These are phyloP conservation scores for Talaromyces islandicus DNA, from an alignment of 2,329 filamentous ascomycete genomes.

Conservation along the genomic window DNA sequence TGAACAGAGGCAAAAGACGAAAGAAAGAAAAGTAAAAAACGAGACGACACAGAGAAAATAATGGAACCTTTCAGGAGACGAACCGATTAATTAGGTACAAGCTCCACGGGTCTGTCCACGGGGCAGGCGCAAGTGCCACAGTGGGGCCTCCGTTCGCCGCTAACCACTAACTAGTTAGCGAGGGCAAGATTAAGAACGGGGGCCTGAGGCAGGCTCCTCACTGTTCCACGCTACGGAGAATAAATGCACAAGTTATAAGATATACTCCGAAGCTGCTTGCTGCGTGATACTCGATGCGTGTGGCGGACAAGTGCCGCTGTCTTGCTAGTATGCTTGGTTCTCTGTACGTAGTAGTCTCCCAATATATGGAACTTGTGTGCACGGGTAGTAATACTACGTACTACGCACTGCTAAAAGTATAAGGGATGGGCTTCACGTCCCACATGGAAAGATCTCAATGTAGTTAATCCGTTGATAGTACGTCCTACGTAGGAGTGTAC, in stretches of 20 bases:
- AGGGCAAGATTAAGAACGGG: background rate
- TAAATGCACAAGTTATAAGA: no score
- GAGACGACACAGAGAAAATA: background rate
- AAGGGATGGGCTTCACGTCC: background rate
- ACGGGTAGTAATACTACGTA: no score
- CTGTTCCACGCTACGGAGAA: background rate
- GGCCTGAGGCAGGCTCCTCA: background rate
- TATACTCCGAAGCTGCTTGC: no score
- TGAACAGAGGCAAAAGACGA: background rate
- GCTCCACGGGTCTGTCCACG: background rate
- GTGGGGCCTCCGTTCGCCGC: background rate
- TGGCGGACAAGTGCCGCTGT: no score
- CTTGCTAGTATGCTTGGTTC: no score
- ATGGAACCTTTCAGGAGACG: background rate
- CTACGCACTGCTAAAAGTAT: no score
- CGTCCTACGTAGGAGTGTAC: background rate
- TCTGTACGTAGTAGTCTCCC: no score
- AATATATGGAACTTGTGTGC: no score
- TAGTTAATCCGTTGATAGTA: background rate
- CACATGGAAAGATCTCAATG: background rate
- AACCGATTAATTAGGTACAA: background rate
- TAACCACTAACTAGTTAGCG: background rate
- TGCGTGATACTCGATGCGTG: no score
- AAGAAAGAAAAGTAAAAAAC: background rate
- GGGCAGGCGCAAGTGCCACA: background rate